A percentile compares a stretch with the other conserved stretches of the same genome.
Conservation (phyloP, 768 basidiomycete species). For the Podaxis sp. region DNA sequence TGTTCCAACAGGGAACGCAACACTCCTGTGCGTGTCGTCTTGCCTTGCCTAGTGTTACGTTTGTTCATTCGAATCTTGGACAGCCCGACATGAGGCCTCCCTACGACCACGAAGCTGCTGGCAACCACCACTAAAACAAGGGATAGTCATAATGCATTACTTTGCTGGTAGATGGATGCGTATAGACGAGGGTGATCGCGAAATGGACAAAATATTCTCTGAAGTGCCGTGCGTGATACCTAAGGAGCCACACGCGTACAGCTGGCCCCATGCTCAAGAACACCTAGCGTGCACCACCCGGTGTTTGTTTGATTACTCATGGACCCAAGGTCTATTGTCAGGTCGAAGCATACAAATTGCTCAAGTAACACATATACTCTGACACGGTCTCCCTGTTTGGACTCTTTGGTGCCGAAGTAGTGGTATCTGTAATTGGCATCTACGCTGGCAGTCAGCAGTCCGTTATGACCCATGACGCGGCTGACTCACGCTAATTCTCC, state of each 20-base stretch:
- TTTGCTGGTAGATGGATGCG: background rate
- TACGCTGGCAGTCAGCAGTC: background rate
- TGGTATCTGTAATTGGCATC: background rate
- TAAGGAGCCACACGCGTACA: background rate
- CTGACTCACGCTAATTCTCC: conserved; percentile 5
- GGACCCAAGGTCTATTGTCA: background rate
- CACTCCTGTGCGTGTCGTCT: conserved; percentile 58
- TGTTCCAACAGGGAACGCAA: conserved; percentile 68
- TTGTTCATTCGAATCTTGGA: conserved; percentile 16
- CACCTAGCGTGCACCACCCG: no score
- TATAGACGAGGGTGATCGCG: background rate
- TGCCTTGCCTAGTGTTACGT: background rate
- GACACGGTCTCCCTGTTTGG: conserved; percentile 3
- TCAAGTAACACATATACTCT: conserved; percentile 10
- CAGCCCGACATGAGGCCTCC: conserved; percentile 65
- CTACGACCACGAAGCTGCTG: conserved; percentile 58
- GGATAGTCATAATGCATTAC: background rate
- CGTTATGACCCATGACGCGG: background rate
- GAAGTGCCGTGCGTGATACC: background rate
- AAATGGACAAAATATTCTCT: background rate
- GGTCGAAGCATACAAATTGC: background rate
- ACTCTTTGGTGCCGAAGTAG: background rate
- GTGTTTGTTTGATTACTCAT: background rate
- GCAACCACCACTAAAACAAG: conserved; percentile 32
- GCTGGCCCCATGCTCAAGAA: background rate